Evolutionary conservation across 768 basidiomycete species (phyloP).

Genomic region (Hypsizygus marmoreus): DNA sequence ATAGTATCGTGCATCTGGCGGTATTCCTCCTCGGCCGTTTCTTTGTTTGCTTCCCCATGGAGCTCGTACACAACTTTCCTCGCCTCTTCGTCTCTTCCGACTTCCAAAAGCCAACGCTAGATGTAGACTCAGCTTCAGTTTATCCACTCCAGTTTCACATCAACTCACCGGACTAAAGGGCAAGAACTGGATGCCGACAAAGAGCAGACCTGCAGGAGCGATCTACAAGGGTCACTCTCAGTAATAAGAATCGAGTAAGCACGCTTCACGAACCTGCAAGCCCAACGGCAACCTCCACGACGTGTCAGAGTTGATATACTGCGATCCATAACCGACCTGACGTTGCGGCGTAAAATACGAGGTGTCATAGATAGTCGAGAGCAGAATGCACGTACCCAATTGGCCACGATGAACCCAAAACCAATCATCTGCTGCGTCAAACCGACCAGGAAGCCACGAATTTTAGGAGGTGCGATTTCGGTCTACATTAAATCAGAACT

Average conservation of each 20-base stretch:
- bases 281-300: conserved; percentile 59
- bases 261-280: conserved; percentile 40
- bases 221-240: conserved; percentile 32
- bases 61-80: conserved; percentile 48
- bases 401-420: conserved; percentile 61
- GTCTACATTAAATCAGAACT: conserved; percentile 51
- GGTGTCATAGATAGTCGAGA: too few relatives aligned
- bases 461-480: conserved; percentile 63
- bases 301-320: conserved; percentile 46
- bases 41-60: conserved; percentile 39
- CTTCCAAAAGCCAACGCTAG: conserved; percentile 62
- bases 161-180: conserved; percentile 53
- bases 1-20: conserved; percentile 51
- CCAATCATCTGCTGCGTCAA: conserved; percentile 65
- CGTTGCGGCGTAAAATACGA: too few relatives aligned
- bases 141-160: neutral
- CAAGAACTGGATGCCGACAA: conserved; percentile 56
- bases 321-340: conserved; percentile 61
- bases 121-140: neutral
- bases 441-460: conserved; percentile 66
- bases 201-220: conserved; percentile 49
- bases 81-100: conserved; percentile 61
- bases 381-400: conserved; percentile 44
- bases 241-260: neutral
- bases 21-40: conserved; percentile 47